phyloP scores from a whole-genome alignment of 2,329 filamentous ascomycete genomes.

The Microascus cirrosus region DNA sequence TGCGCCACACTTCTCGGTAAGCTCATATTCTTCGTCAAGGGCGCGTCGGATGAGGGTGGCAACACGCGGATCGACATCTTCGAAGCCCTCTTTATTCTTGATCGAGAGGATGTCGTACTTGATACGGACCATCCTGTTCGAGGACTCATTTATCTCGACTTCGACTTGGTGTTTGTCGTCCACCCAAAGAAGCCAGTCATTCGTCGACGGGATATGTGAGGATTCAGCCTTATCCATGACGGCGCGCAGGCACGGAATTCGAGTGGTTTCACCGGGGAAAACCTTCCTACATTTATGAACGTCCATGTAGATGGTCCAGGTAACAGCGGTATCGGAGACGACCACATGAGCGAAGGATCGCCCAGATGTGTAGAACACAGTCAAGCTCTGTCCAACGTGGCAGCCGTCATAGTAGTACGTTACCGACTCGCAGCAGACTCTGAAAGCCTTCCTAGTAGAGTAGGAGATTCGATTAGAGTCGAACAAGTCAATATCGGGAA shows the following conservation, averaged over 20 bases:
- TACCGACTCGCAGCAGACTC: neutral
- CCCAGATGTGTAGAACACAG: neutral
- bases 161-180: constrained; percentile 1
- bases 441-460: neutral
- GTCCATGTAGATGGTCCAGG: constrained; percentile 1
- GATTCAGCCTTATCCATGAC: neutral
- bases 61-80: neutral
- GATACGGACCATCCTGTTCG: neutral
- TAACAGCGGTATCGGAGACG: neutral
- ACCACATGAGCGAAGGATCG: neutral
- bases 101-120: neutral
- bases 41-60: neutral
- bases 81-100: neutral
- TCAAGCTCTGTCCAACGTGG: constrained; percentile 3
- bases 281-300: neutral
- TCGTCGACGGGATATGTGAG: neutral
- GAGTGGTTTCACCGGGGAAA: neutral
- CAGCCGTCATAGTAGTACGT: constrained; percentile 1
- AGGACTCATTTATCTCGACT: neutral
- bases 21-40: neutral
- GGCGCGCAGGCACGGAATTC: neutral
- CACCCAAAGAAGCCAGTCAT: constrained; percentile 1
- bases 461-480: neutral
- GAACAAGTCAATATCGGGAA: neutral
- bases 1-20: constrained; percentile 5